phyloP scores from a whole-genome alignment of 1,284 basidiomycete species.

The Trametes pubescens region DNA sequence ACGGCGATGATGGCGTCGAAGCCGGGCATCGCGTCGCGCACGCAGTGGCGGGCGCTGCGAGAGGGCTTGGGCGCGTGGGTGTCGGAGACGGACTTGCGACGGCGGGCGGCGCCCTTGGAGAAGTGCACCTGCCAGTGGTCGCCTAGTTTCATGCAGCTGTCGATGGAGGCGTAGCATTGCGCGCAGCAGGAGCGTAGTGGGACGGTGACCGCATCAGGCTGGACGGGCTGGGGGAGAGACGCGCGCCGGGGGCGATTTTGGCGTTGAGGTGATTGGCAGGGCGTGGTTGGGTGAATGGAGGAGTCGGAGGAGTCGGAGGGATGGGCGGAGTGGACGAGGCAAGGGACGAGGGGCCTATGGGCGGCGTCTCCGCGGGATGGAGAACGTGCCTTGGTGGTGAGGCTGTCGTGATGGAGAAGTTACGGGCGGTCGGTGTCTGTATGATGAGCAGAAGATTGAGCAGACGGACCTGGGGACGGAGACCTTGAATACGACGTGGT shows the following conservation, averaged over 20 bases:
- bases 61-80: slow-evolving; percentile 22
- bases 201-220: slow-evolving; percentile 49
- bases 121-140: slow-evolving; percentile 66
- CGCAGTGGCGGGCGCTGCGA: slow-evolving; percentile 32
- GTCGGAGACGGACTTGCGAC: slow-evolving; percentile 59
- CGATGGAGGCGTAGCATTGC: slow-evolving; percentile 58
- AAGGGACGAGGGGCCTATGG: slow-evolving; percentile 39
- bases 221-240: slow-evolving; percentile 35
- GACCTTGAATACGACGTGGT: slow-evolving; percentile 59
- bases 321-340: slow-evolving; percentile 36
- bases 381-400: slow-evolving; percentile 36
- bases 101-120: slow-evolving; percentile 62
- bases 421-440: slow-evolving; percentile 3
- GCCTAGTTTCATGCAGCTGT: slow-evolving; percentile 55
- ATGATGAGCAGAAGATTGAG: neutral
- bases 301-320: slow-evolving; percentile 4
- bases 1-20: slow-evolving; percentile 54
- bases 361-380: slow-evolving; percentile 31
- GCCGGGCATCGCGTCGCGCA: slow-evolving; percentile 37
- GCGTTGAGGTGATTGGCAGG: slow-evolving; percentile 2
- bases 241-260: slow-evolving; percentile 32
- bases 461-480: slow-evolving; percentile 62
- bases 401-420: slow-evolving; percentile 25
- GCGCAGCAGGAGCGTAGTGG: slow-evolving; percentile 68
- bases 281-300: neutral